phyloP scores from a whole-genome alignment of 2,329 filamentous ascomycete genomes.

The Fusarium chuoi region DNA sequence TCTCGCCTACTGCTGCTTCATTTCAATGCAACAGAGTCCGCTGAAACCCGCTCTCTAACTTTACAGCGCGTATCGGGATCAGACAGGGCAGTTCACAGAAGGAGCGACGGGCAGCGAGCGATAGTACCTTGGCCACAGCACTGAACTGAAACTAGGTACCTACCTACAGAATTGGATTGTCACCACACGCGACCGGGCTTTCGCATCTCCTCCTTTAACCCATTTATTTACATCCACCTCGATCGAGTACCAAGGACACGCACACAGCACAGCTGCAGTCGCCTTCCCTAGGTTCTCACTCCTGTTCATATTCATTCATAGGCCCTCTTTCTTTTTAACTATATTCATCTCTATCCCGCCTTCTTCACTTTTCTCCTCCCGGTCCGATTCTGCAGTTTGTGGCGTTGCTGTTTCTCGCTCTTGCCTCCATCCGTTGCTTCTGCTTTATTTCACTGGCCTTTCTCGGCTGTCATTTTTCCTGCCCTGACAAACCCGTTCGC shows the following conservation, averaged over 20 bases:
- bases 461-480: slow-evolving; percentile 23
- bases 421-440: slow-evolving; percentile 26
- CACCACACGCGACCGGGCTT: slow-evolving; percentile 37
- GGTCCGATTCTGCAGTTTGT: slow-evolving; percentile 21
- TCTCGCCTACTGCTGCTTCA: slow-evolving; percentile 9
- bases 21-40: slow-evolving; percentile 13
- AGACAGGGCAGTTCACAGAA: background rate
- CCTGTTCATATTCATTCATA: slow-evolving; percentile 10
- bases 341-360: background rate
- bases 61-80: background rate
- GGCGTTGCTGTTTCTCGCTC: slow-evolving; percentile 27
- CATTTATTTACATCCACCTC: slow-evolving; percentile 38
- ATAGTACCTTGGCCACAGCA: slow-evolving; percentile 7
- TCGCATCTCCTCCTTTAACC: slow-evolving; percentile 38
- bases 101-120: slow-evolving; percentile 11
- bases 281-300: background rate
- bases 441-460: slow-evolving; percentile 19
- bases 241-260: slow-evolving; percentile 12
- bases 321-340: background rate
- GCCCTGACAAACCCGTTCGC: slow-evolving; percentile 22
- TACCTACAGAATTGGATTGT: slow-evolving; percentile 13
- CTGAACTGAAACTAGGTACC: background rate
- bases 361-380: background rate
- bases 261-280: background rate
- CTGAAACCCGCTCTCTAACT: background rate